These are phyloP conservation scores for Basipetospora chlamydospora DNA, from an alignment of 2,329 filamentous ascomycete species.

Conservation along the genomic window DNA sequence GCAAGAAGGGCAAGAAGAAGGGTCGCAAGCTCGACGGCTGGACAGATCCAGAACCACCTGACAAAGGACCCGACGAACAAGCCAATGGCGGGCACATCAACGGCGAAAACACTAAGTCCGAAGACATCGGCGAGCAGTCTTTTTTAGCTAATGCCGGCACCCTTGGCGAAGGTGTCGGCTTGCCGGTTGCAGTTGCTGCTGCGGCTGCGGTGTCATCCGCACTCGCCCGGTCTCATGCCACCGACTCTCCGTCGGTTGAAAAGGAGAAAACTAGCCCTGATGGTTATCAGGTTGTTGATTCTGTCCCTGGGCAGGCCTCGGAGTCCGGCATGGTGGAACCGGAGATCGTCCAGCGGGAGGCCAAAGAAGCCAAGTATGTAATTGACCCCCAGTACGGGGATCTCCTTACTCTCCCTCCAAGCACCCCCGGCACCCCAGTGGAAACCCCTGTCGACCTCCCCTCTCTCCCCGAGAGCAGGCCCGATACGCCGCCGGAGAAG, in stretches of 20 bases:
- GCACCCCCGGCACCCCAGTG: slow-evolving; percentile 34
- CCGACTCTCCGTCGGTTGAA: slow-evolving; percentile 24
- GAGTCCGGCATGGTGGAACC: slow-evolving; percentile 29
- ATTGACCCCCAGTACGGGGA: slow-evolving; percentile 54
- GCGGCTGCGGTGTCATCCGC: slow-evolving; percentile 25
- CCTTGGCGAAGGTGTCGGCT: slow-evolving; percentile 55
- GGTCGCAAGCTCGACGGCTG: slow-evolving; percentile 1
- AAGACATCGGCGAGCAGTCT: slow-evolving; percentile 31
- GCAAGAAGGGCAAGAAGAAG: slow-evolving; percentile 18
- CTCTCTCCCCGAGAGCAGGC: slow-evolving; percentile 43
- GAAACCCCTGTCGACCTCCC: slow-evolving; percentile 32
- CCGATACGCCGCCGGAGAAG: slow-evolving; percentile 28
- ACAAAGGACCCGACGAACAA: slow-evolving; percentile 14
- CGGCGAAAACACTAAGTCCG: slow-evolving; percentile 14
- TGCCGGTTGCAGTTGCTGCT: slow-evolving; percentile 27
- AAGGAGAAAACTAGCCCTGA: slow-evolving; percentile 19
- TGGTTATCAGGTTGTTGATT: slow-evolving; percentile 4
- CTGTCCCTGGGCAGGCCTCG: slow-evolving; percentile 10
- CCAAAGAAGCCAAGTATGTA: slow-evolving; percentile 50
- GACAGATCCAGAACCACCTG: slow-evolving; percentile 2
- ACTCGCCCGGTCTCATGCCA: slow-evolving; percentile 29
- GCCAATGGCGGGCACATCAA: slow-evolving; percentile 19
- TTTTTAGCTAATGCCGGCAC: slow-evolving; percentile 61
- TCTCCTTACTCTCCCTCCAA: slow-evolving; percentile 48
- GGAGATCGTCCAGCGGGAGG: slow-evolving; percentile 40